Evolutionary conservation across 768 basidiomycete genomes (phyloP).

Genomic region (Termitomyces titanicus): DNA sequence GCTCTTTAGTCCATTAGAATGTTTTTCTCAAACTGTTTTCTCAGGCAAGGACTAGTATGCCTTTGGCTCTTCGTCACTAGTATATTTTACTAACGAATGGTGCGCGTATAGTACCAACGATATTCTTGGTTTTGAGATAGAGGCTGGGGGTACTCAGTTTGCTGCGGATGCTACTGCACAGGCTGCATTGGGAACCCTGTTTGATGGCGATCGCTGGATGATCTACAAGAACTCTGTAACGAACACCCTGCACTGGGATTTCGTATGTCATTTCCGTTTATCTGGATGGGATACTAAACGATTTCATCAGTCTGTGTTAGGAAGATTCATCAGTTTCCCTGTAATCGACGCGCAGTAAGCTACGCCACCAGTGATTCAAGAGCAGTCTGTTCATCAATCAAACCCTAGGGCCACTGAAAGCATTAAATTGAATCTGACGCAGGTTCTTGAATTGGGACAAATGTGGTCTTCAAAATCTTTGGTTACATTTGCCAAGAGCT

Average conservation of each 20-base stretch:
- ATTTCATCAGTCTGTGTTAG: conserved; percentile 14
- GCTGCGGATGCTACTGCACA: conserved; percentile 39
- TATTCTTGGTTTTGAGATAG: conserved; percentile 57
- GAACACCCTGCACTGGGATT: conserved; percentile 64
- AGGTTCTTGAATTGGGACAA: conserved; percentile 45
- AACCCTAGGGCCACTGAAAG: conserved; percentile 46
- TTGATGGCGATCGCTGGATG: conserved; percentile 69
- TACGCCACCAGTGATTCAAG: not conserved
- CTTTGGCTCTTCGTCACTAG: not conserved
- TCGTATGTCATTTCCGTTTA: conserved; percentile 31
- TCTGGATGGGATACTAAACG: conserved; percentile 12
- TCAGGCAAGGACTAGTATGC: conserved; percentile 36
- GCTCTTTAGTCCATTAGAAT: not conserved
- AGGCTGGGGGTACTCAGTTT: conserved; percentile 56
- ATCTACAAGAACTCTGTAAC: conserved; percentile 57
- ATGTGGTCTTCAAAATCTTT: conserved; percentile 47
- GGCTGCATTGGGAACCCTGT: conserved; percentile 49
- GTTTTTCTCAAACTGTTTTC: not conserved
- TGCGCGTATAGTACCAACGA: conserved; percentile 45
- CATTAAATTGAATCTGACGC: conserved; percentile 53
- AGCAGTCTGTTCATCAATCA: conserved; percentile 15
- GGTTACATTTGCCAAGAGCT: conserved; percentile 31
- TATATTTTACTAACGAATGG: not conserved
- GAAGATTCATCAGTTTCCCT: conserved; percentile 16
- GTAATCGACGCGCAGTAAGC: conserved; percentile 29